Evolutionary conservation across 441 rosid genomes (phyloP), one percentile per base, ranked within the genome.

Genomic region (Gossypium trilobum): DNA sequence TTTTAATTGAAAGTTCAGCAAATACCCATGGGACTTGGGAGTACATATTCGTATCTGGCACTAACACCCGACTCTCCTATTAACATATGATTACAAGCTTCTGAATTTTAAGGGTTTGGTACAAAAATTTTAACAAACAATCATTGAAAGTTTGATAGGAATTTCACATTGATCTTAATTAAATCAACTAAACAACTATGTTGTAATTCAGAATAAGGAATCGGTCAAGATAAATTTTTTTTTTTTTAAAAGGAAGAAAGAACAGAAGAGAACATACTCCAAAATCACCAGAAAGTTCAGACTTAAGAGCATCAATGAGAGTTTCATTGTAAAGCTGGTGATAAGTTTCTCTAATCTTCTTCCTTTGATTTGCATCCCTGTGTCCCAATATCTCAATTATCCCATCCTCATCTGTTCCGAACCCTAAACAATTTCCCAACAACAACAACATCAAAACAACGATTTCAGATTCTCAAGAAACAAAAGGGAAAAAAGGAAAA

Each of bases 241-340:
- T 31, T 29, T 31, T 33, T 31, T 0, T 14, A 13, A 60, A 31
- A 31, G 13, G 11, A 48, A 19, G 7, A 22, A 11, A 23, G 31
- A 17, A 13, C 51, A 67, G 31, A 17, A 7, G 51, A 64, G 25
- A 63, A 23, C 84, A 8, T 84, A 89, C 95, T 58, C 83, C 59
- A 72, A 88, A 94, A 86, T 92, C 93, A 71, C 97, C 93, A 51
- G 93, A 86, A 31, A 94, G 80, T 71, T 94, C 97, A 29, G 91
- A 80, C 42, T 74, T 1, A 25, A 92, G 91, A 73, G 73, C 83
- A 73, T 82, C 80, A 68, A 86, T 78, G 66, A 94, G 97, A 46
- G 82, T 79, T 80, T 87, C 78, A 42, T 83, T 76, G 75, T 85
- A 87, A 73, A 83, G 88, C 73, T 79, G 82, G 80, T 44, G 72